Conservation (phyloP, 2,329 filamentous ascomycete species). For the Pleomassaria siparia region DNA sequence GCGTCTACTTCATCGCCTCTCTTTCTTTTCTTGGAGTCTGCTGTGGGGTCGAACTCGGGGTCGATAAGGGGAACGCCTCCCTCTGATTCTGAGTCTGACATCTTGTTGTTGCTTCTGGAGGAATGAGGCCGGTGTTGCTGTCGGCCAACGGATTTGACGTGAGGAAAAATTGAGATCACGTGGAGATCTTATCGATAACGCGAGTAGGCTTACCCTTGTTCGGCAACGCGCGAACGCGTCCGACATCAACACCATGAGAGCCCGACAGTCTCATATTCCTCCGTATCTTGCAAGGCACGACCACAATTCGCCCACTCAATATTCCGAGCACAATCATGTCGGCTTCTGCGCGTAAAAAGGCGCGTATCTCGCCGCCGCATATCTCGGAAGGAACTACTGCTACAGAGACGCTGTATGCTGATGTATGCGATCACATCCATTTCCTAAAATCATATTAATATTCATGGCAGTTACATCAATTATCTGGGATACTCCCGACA, state of each 20-base stretch:
- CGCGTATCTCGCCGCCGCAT: slow-evolving; percentile 28
- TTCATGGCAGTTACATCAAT: slow-evolving; percentile 28
- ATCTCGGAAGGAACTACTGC: slow-evolving; percentile 13
- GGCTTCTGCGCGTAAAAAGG: slow-evolving; percentile 40
- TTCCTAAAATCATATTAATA: slow-evolving; percentile 1
- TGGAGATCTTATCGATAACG: slow-evolving; percentile 1
- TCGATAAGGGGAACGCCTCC: slow-evolving; percentile 50
- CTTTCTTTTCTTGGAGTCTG: slow-evolving; percentile 47
- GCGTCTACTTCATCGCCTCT: slow-evolving; percentile 34
- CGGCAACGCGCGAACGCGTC: background rate
- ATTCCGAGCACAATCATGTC: slow-evolving; percentile 27
- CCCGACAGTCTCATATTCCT: background rate
- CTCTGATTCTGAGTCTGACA: slow-evolving; percentile 50
- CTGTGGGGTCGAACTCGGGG: slow-evolving; percentile 38
- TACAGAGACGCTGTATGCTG: slow-evolving; percentile 18
- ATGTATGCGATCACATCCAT: slow-evolving; percentile 15
- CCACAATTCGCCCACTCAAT: background rate
- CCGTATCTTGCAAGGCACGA: background rate
- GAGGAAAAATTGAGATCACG: background rate
- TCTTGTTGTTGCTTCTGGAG: slow-evolving; percentile 31
- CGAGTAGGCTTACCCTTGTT: background rate
- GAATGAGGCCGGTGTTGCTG: slow-evolving; percentile 10
- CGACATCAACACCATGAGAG: background rate
- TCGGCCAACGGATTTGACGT: slow-evolving; percentile 3
- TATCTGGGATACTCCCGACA: slow-evolving; percentile 29